Evolutionary conservation across 2,329 filamentous ascomycete genomes (phyloP).

Genomic region (Anthostomella pinea): DNA sequence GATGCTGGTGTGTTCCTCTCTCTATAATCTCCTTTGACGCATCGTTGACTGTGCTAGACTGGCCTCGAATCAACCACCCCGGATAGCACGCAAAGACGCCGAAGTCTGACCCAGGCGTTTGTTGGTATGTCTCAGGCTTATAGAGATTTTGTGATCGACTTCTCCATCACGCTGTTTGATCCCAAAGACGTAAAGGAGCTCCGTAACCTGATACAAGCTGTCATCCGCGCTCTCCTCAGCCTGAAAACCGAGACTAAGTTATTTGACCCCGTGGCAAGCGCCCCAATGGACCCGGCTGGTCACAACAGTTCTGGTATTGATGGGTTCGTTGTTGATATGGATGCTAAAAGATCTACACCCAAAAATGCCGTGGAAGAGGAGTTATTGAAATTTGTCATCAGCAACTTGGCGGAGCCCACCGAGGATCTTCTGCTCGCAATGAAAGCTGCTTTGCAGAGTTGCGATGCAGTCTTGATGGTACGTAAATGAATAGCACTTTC

Average conservation of each 20-base stretch:
- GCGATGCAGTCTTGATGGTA: constrained; percentile 54
- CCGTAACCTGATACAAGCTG: constrained; percentile 53
- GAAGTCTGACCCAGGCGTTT: constrained; percentile 48
- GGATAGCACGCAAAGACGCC: constrained; percentile 35
- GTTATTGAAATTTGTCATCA: constrained; percentile 23
- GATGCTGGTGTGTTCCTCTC: constrained; percentile 39
- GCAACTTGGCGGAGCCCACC: constrained; percentile 44
- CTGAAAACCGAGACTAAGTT: constrained; percentile 48
- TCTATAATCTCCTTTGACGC: not conserved
- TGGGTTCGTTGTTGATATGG: constrained; percentile 37
- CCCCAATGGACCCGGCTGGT: not conserved
- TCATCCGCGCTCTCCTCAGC: constrained; percentile 52
- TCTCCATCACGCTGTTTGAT: constrained; percentile 52
- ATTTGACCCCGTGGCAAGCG: constrained; percentile 33
- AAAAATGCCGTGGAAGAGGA: constrained; percentile 24
- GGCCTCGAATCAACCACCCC: constrained; percentile 37
- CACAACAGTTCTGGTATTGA: constrained; percentile 4
- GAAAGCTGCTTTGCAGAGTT: constrained; percentile 41
- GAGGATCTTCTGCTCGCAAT: constrained; percentile 46
- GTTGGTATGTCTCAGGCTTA: constrained; percentile 55
- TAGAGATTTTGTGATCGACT: constrained; percentile 54
- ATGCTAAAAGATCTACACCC: constrained; percentile 14
- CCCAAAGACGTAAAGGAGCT: constrained; percentile 49
- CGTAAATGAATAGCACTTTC: too few species aligned
- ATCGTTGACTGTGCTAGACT: constrained; percentile 26